phyloP scores from a whole-genome alignment of 1,284 basidiomycete genomes.

The Ustilago cynodontis region DNA sequence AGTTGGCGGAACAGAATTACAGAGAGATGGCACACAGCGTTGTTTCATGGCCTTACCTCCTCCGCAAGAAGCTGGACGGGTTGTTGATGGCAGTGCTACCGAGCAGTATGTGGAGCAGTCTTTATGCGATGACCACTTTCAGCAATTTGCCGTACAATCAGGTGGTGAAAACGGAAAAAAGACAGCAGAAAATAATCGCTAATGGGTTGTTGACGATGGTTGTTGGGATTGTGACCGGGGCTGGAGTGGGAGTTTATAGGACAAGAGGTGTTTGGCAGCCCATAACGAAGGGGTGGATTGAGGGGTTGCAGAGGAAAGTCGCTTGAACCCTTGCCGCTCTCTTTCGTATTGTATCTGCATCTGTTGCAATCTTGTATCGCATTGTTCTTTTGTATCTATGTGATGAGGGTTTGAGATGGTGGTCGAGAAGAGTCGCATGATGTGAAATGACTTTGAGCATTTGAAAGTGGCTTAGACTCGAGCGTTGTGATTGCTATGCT shows the following conservation, averaged over 20 bases:
- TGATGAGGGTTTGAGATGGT: no score
- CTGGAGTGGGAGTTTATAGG: conserved; percentile 24
- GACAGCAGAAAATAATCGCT: conserved; percentile 72
- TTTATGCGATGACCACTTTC: conserved; percentile 98
- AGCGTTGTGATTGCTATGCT: no score
- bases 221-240: conserved; percentile 11
- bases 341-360: neutral
- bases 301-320: conserved; percentile 18
- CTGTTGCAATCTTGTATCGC: no score
- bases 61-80: conserved; percentile 83
- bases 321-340: neutral
- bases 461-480: no score
- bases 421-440: no score
- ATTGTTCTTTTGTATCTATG: no score
- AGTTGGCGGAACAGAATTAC: conserved; percentile 94
- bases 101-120: conserved; percentile 84
- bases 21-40: conserved; percentile 94
- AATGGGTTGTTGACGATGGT: conserved; percentile 13
- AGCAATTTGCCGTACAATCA: conserved; percentile 90
- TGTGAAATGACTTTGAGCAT: no score
- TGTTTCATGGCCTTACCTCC: conserved; percentile 82
- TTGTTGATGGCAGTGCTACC: conserved; percentile 77
- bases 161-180: conserved; percentile 76
- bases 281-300: conserved; percentile 22
- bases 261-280: conserved; percentile 36